phyloP scores from a whole-genome alignment of 805 yeast genomes.

The Teunomyces atbi region DNA sequence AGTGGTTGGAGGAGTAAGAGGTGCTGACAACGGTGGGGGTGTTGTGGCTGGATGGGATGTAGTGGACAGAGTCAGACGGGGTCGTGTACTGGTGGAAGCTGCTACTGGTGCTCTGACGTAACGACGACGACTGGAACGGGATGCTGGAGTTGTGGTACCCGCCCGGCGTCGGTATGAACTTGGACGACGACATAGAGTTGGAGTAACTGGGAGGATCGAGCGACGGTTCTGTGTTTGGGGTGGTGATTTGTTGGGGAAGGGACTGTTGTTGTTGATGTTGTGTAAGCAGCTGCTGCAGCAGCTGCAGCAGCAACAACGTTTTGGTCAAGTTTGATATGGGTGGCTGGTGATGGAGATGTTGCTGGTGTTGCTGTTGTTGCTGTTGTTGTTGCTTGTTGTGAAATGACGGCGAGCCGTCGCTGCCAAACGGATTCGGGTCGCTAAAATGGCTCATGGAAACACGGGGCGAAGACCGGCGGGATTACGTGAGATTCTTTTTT shows the following conservation, averaged over 20 bases:
- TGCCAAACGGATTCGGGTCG: neutral
- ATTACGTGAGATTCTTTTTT: neutral
- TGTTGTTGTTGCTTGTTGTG: neutral
- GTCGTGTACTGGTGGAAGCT: slow-evolving; percentile 9
- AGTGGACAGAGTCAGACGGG: slow-evolving; percentile 19
- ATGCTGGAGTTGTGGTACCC: slow-evolving; percentile 8
- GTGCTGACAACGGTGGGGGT: slow-evolving; percentile 43
- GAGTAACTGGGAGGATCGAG: slow-evolving; percentile 16
- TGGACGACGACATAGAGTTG: slow-evolving; percentile 11
- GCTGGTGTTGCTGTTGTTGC: slow-evolving; percentile 4
- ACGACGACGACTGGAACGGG: slow-evolving; percentile 7
- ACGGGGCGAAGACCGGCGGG: neutral
- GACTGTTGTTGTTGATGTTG: neutral
- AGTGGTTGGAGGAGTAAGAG: slow-evolving; percentile 42
- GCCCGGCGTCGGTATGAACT: slow-evolving; percentile 1
- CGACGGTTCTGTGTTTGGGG: neutral
- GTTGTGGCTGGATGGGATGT: slow-evolving; percentile 44
- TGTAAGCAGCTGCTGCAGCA: slow-evolving; percentile 1
- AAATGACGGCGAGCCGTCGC: neutral
- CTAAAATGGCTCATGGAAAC: slow-evolving; percentile 3
- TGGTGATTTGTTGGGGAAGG: neutral
- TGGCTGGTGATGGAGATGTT: slow-evolving; percentile 7
- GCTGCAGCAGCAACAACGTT: slow-evolving; percentile 18
- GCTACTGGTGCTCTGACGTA: slow-evolving; percentile 5
- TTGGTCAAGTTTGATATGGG: slow-evolving; percentile 33